These are phyloP conservation scores for Phyllosticta citribraziliensis DNA, from an alignment of 2,329 filamentous ascomycete species.

Conservation along the genomic window DNA sequence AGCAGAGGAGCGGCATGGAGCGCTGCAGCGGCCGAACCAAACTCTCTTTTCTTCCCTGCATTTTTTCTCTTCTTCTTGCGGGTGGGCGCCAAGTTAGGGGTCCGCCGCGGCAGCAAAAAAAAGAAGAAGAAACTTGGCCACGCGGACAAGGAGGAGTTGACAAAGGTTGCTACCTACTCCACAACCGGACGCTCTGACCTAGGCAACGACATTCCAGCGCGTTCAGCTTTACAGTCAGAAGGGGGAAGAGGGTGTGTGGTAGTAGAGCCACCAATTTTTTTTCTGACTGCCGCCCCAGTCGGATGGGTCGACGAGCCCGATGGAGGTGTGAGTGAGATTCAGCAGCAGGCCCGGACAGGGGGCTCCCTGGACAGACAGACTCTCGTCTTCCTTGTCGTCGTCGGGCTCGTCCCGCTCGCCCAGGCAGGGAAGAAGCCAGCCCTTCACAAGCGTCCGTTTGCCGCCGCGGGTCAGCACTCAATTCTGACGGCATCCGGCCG, in stretches of 20 bases:
- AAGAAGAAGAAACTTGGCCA: not conserved
- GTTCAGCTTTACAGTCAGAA: not conserved
- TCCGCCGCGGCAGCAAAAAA: not conserved
- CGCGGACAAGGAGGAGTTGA: not conserved
- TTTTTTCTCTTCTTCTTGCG: not conserved
- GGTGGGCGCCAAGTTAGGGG: not conserved
- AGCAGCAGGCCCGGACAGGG: not conserved
- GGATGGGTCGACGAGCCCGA: not conserved
- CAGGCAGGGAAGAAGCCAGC: not conserved
- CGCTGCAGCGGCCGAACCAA: not conserved
- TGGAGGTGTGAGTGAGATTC: not conserved
- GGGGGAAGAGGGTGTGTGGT: no score
- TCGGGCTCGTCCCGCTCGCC: not conserved
- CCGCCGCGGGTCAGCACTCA: not conserved
- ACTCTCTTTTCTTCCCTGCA: not conserved
- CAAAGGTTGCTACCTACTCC: no score
- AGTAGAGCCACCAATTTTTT: not conserved
- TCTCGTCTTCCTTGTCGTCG: not conserved
- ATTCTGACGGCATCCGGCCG: not conserved
- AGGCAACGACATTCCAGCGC: not conserved
- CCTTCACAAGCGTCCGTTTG: not conserved
- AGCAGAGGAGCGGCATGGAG: not conserved
- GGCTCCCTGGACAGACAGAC: no score
- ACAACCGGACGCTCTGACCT: not conserved
- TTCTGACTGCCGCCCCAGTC: not conserved